phyloP scores from a whole-genome alignment of 1,284 basidiomycete species.

The Cryptococcus deneoformans region DNA sequence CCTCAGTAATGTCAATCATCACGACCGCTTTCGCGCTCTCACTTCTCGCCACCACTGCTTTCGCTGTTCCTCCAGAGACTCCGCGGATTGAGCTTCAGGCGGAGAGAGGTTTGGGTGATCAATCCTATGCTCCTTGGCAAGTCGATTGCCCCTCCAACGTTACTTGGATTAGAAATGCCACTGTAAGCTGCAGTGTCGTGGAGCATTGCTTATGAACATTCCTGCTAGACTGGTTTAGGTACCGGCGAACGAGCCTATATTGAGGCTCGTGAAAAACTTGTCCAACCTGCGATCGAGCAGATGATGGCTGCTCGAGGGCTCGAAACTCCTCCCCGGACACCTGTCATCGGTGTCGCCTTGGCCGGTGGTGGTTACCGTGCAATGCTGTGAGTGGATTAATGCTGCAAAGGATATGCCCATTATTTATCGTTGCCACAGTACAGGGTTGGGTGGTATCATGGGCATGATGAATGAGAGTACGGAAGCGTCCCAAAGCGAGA shows the following conservation, averaged over 20 bases:
- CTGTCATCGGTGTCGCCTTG: constrained; percentile 49
- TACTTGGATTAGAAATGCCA: constrained; percentile 42
- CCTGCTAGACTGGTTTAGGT: constrained; percentile 23
- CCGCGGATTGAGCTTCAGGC: not conserved
- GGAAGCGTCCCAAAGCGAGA: constrained; percentile 29
- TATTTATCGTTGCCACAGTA: constrained; percentile 6
- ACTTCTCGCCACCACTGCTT: not conserved
- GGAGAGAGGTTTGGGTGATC: constrained; percentile 6
- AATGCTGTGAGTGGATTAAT: constrained; percentile 43
- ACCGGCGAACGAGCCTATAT: constrained; percentile 36
- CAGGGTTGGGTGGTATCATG: constrained; percentile 22
- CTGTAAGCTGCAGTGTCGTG: constrained; percentile 26
- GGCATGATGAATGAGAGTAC: constrained; percentile 22
- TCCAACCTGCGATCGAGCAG: constrained; percentile 28
- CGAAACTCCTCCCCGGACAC: constrained; percentile 38
- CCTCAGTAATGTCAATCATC: no score
- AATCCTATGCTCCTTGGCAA: constrained; percentile 40
- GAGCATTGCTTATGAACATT: not conserved
- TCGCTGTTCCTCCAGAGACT: not conserved
- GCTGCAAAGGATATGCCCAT: not conserved
- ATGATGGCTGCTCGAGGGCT: constrained; percentile 29
- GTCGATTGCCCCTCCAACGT: constrained; percentile 38
- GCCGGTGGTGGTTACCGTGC: constrained; percentile 54
- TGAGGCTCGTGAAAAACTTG: constrained; percentile 18
- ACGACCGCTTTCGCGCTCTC: not conserved